Evolutionary conservation across 768 basidiomycete genomes (phyloP).

Genomic region (Lactifluus piperatus): DNA sequence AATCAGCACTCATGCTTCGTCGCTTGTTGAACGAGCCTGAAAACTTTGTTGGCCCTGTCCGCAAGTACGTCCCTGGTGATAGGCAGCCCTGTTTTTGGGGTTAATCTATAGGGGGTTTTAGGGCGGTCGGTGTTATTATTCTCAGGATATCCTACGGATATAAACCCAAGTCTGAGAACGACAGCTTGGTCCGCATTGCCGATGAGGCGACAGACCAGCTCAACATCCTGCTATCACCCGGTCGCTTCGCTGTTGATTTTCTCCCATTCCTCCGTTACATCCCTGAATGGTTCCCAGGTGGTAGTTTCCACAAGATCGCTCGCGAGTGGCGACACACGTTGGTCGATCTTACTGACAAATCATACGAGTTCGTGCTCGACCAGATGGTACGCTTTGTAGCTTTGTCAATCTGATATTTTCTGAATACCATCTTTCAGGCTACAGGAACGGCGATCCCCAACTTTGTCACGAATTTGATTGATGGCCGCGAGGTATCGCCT

Average conservation of each 20-base stretch:
- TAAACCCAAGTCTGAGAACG: slow-evolving; percentile 12
- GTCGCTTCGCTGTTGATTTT: slow-evolving; percentile 20
- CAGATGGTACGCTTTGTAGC: neutral
- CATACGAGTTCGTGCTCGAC: slow-evolving; percentile 16
- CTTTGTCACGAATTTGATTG: slow-evolving; percentile 17
- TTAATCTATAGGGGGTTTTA: neutral
- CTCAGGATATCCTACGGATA: slow-evolving; percentile 21
- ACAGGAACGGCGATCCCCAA: slow-evolving; percentile 17
- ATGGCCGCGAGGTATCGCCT: slow-evolving; percentile 2
- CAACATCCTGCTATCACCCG: slow-evolving; percentile 9
- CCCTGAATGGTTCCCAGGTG: slow-evolving; percentile 22
- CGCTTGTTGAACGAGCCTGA: slow-evolving; percentile 18
- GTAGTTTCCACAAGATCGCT: slow-evolving; percentile 19
- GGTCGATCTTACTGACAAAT: slow-evolving; percentile 6
- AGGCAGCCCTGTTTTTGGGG: neutral
- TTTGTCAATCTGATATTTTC: neutral
- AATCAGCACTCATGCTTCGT: slow-evolving; percentile 13
- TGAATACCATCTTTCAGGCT: slow-evolving; percentile 2
- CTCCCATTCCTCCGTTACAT: slow-evolving; percentile 1
- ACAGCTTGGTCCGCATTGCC: slow-evolving; percentile 21
- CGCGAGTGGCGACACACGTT: slow-evolving; percentile 15
- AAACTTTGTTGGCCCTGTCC: slow-evolving; percentile 16
- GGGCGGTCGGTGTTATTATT: slow-evolving; percentile 19
- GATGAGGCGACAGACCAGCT: slow-evolving; percentile 21
- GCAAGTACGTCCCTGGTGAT: slow-evolving; percentile 13